These are phyloP conservation scores for Alternaria sp. DNA, from an alignment of 2,329 filamentous ascomycete species.

Conservation along the genomic window DNA sequence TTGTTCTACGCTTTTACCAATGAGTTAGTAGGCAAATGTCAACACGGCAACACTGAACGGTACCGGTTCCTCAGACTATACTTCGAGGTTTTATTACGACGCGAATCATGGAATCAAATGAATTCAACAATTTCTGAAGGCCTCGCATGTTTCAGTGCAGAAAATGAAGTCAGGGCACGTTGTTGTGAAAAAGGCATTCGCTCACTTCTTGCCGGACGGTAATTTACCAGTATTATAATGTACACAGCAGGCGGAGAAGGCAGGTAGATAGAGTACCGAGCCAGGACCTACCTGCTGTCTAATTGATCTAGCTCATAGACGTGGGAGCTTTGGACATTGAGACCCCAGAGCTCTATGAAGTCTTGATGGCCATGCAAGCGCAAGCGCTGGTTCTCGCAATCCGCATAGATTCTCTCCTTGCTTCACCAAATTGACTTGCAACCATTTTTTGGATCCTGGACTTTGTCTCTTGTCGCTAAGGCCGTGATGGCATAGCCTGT, in stretches of 20 bases:
- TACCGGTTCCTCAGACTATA: background rate
- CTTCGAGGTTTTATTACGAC: background rate
- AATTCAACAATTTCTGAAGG: background rate
- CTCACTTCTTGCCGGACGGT: background rate
- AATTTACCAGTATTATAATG: background rate
- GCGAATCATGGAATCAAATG: background rate
- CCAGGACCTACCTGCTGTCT: background rate
- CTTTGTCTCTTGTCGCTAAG: background rate
- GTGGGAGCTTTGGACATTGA: background rate
- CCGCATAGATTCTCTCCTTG: background rate
- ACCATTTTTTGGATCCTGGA: background rate
- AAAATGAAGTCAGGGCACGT: background rate
- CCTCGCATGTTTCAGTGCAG: background rate
- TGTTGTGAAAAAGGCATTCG: background rate
- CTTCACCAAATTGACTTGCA: background rate
- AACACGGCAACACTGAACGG: no score
- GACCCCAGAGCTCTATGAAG: background rate
- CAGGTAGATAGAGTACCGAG: background rate
- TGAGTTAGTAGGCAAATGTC: no score
- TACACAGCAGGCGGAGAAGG: background rate
- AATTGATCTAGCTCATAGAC: background rate
- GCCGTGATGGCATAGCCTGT: background rate
- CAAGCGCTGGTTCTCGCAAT: background rate
- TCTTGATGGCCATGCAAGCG: background rate
- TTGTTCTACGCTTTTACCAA: no score